phyloP scores from a whole-genome alignment of 2,329 filamentous ascomycete species.

The Cryphonectria parasitica region DNA sequence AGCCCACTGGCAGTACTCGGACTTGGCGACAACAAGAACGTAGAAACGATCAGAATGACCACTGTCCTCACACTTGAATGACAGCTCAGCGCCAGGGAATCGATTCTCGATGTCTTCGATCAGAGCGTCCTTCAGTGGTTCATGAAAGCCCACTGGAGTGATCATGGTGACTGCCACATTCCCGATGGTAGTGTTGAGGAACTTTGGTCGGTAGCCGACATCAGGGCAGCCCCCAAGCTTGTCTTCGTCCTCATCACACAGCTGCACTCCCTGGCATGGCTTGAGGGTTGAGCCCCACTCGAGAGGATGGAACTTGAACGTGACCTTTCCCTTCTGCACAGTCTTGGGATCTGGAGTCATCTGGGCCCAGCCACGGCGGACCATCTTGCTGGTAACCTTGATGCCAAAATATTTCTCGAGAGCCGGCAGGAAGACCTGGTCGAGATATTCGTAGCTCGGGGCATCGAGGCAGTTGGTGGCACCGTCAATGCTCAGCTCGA shows the following conservation, averaged over 20 bases:
- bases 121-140: constrained; percentile 46
- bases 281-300: constrained; percentile 41
- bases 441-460: constrained; percentile 62
- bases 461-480: constrained; percentile 64
- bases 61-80: constrained; percentile 55
- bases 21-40: constrained; percentile 60
- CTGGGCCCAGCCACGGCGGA: constrained; percentile 54
- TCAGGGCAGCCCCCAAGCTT: constrained; percentile 25
- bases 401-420: constrained; percentile 57
- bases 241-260: constrained; percentile 17
- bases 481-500: constrained; percentile 58
- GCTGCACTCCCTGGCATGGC: constrained; percentile 34
- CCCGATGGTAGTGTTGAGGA: constrained; percentile 40
- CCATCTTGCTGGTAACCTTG: constrained; percentile 48
- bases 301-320: constrained; percentile 49
- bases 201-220: not conserved
- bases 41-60: constrained; percentile 56
- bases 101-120: constrained; percentile 43
- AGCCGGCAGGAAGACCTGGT: constrained; percentile 62
- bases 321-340: constrained; percentile 45
- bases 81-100: constrained; percentile 50
- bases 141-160: constrained; percentile 49
- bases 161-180: constrained; percentile 57
- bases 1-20: constrained; percentile 51
- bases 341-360: constrained; percentile 38